Base-by-base conservation (phyloP, 78 protist species). In the Dictyostelium firmibasis region DNA sequence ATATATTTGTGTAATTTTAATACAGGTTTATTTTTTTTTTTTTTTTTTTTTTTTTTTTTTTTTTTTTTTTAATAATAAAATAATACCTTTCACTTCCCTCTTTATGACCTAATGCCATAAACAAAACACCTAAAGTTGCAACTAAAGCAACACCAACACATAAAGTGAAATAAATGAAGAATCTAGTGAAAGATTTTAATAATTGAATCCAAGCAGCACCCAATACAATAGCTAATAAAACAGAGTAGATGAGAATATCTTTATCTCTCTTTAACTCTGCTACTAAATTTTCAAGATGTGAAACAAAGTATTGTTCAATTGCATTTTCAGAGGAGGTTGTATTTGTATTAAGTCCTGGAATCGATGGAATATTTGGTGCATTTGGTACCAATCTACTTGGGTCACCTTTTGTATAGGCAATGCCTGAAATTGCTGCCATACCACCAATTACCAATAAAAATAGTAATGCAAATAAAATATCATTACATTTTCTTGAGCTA, bases 131-230 rank as follows among this genome's bases (percentile, higher is more conserved):
- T 10, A 84, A 69, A 41, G 47, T 33, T 27, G 81, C 83, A 43
- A 83, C 91, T 6, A 83, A n/a, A 3, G 91, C 91, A 53, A 84
- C 85, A 77, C 96, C 96, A 43, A 84, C n/a, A 79, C 85, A 85
- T 11, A 84, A 23, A 33, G 92, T 85, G 41, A 81, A 74, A n/a
- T 85, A 84, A 60, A 85, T 85, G 60, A 85, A 85, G 53, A 85
- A 64, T 36, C 92, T 20, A 1, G 96, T 94, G 64, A 86, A 94
- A 20, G 47, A 57, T 67, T 94, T 94, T 31, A 94, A 31, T 36
- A 94, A 36, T 50, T 84, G 85, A 29, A 94, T 69, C 96, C 96
- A 94, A 10, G 82, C 57, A 1, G 89, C 92, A 29, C 86, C 96
- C 20, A 94, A n/a, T 3, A 43, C 84, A 41, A 94, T 16, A 2